Evolutionary conservation across 805 yeast genomes (phyloP).

Genomic region (Komagataella kurtzmanii): DNA sequence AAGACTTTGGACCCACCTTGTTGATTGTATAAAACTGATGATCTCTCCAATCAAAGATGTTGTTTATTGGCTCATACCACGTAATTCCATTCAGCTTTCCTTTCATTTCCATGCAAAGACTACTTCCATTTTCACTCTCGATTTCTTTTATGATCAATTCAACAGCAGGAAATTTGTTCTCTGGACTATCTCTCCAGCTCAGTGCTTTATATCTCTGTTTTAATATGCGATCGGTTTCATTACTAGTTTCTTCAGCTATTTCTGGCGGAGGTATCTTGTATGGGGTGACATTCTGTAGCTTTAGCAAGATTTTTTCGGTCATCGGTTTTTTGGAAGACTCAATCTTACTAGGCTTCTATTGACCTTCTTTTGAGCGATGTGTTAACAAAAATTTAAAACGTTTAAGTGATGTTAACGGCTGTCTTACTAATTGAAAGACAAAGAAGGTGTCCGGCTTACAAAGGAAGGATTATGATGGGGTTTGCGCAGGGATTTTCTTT

Average conservation of each 20-base stretch:
- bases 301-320: neutral
- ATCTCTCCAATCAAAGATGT: neutral
- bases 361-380: neutral
- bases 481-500: neutral
- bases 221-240: neutral
- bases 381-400: neutral
- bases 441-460: neutral
- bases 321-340: neutral
- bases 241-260: neutral
- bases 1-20: neutral
- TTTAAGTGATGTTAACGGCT: neutral
- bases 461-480: neutral
- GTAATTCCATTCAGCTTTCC: neutral
- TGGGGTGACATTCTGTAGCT: neutral
- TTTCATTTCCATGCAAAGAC: neutral
- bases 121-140: neutral
- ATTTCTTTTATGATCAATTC: neutral
- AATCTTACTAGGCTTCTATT: neutral
- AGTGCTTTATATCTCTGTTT: neutral
- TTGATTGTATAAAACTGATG: neutral
- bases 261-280: neutral
- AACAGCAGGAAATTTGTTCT: neutral
- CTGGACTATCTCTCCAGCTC: neutral
- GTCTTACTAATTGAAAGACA: neutral
- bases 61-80: neutral